Evolutionary conservation across 1,284 basidiomycete genomes (phyloP), one percentile per base, ranked within the genome.

Genomic region (Acaromyces ingoldii): DNA sequence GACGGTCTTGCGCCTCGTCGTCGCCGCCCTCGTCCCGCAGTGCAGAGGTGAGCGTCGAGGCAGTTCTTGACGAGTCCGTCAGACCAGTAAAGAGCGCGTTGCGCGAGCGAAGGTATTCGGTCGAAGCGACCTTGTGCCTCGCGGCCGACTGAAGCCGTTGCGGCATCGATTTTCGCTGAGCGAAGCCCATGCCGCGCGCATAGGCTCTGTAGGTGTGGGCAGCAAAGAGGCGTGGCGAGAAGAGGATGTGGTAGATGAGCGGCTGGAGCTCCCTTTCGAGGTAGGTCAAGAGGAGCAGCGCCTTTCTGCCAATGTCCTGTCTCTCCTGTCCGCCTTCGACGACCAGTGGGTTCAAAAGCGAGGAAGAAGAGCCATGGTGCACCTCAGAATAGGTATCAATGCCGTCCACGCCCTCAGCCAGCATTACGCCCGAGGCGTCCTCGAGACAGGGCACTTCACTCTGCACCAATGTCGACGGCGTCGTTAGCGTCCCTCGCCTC

Each of bases 241-340:
- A 49, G 7, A 42, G 22, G 3, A 17, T 4, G 21, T 49, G 38
- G 26, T 45, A 28, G 24, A 45, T 22, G 42, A 45, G 17, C 24
- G 42, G 42, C n/a, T 39, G 48, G 15, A 49, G 29, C 9, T 11
- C 22, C n/a, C 31, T 26, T 46, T 22, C 21, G 13, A 49, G 15
- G n/a, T 36, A 39, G n/a, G 2, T 9, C 11, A 22, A 17, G 17
- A 49, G 21, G 3, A 41, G 37, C 29, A 13, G 11, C 15, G 24
- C 17, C 21, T 21, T 36, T 30, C 41, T 19, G 24, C 25, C 7
- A n/a, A 10, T 21, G 33, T 24, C 33, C 7, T 36, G n/a, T 15
- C 21, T 36, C 3, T 13, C 4, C 4, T 13, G 13, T 6, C 29
- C 13, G 29, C 29, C 29, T 4, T 13, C 11, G 6, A 15, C 25